These are phyloP conservation scores for Diaporthe nobilis DNA, from an alignment of 2,329 filamentous ascomycete species.

Conservation along the genomic window DNA sequence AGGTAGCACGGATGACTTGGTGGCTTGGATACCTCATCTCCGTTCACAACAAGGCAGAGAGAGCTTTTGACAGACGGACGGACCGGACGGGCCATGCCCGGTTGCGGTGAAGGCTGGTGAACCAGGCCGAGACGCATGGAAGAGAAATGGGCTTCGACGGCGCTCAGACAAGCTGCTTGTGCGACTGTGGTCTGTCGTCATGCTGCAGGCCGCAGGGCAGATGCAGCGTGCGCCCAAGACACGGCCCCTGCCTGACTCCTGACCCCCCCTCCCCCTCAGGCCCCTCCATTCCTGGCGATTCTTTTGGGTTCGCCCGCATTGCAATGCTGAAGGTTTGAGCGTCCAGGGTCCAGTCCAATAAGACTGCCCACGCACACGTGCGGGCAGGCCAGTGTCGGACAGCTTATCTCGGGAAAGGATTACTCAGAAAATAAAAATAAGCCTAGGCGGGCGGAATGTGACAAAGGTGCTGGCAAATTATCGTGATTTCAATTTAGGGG, in stretches of 20 bases:
- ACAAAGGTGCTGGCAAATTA: conserved; percentile 40
- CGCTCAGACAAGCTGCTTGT: conserved; percentile 22
- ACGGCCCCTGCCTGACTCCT: conserved; percentile 32
- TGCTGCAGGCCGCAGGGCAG: conserved; percentile 28
- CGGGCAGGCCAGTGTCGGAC: background rate
- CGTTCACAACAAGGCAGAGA: background rate
- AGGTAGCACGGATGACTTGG: conserved; percentile 32
- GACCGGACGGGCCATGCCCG: conserved; percentile 1
- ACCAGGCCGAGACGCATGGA: conserved; percentile 13
- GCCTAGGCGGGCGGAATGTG: conserved; percentile 14
- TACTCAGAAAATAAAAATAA: conserved; percentile 20
- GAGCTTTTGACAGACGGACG: background rate
- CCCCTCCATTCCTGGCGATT: conserved; percentile 9
- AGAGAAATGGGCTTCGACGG: conserved; percentile 16
- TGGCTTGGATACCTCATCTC: conserved; percentile 26
- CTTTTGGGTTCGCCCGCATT: conserved; percentile 25
- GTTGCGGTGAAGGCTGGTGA: conserved; percentile 21
- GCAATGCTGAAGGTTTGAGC: conserved; percentile 25
- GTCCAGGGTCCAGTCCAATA: conserved; percentile 18
- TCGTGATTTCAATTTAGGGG: conserved; percentile 42
- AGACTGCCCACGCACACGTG: conserved; percentile 18
- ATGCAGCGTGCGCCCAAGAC: conserved; percentile 28
- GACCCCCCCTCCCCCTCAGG: background rate
- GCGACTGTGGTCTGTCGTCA: conserved; percentile 25
- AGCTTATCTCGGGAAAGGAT: conserved; percentile 34